Evolutionary conservation across 257 asterid genomes (phyloP), one percentile per base, ranked within the genome.

Genomic region (Jacaranda mimosifolia): DNA sequence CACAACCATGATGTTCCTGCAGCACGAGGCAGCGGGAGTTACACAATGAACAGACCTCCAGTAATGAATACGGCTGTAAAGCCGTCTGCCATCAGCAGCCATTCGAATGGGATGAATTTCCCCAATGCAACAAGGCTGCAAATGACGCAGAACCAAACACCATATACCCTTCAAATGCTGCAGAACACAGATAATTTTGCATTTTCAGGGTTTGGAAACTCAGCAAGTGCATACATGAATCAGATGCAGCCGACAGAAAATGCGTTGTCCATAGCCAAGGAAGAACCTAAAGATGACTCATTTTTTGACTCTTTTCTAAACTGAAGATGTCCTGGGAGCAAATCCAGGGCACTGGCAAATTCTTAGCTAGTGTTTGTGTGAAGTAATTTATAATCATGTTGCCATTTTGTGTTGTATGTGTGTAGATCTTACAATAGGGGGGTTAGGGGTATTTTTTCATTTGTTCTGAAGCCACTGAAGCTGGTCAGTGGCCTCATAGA

Each of bases 1-100:
- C 97, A 94, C 82, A 92, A 91, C 91, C 98, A 94, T 15, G 98
- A 94, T 51, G 97, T 94, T 19, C 99, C 99, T 0, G 98, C 97
- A 35, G 96, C 97, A 38, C 87, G 99, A 2, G 99, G 99, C 9
- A 87, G 96, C n/a, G 90, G 90, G n/a, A 75, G 82, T 78, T 91
- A 94, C 48, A 3, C 84, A 1, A 80, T 79, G 81, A 87, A 68
- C 57, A 80, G 88, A 32, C 89, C 90, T 32, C 74, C 57, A 49
- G 64, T 56, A 0, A 40, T 53, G 26, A 45, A 17, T 15, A 26
- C 72, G 14, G 70, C 89, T n/a, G 74, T 87, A 21, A 85, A 88
- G 82, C 90, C 92, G 8, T 73, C 89, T 17, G 82, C 85, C 35
- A 73, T 79, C n/a, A 83, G 57, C 75, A 81, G 39, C 81, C 77